These are phyloP conservation scores for Phytophthora macrochlamydospora DNA, from an alignment of 352 stramenopile species.

Conservation along the genomic window DNA sequence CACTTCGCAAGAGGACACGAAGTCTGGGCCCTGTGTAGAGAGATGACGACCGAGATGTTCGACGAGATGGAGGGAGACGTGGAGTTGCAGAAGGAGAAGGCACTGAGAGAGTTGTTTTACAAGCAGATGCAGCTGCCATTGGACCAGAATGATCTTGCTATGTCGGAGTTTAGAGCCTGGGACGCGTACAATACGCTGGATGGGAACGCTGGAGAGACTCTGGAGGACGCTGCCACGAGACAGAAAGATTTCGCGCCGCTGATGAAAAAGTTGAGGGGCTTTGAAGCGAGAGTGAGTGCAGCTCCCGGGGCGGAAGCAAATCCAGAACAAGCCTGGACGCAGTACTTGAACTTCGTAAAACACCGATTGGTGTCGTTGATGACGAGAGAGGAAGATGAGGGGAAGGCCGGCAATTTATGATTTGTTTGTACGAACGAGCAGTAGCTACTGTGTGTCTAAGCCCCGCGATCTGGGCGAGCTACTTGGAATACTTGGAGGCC, in stretches of 20 bases:
- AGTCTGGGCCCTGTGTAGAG: conserved; percentile 61
- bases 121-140: conserved; percentile 64
- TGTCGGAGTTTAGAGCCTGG: conserved; percentile 82
- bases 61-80: conserved; percentile 23
- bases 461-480: conserved; percentile 58
- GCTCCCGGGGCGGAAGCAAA: conserved; percentile 9
- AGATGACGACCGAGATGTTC: conserved; percentile 39
- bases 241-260: conserved; percentile 54
- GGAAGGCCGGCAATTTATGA: conserved; percentile 30
- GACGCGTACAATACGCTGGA: conserved; percentile 64
- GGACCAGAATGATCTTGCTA: conserved; percentile 72
- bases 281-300: conserved; percentile 36
- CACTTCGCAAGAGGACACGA: conserved; percentile 70
- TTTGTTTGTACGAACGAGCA: conserved; percentile 63
- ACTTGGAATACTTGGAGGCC: conserved; percentile 45
- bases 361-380: conserved; percentile 52
- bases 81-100: conserved; percentile 42
- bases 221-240: conserved; percentile 34
- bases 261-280: conserved; percentile 70
- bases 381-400: conserved; percentile 2
- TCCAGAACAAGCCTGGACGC: conserved; percentile 41
- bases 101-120: conserved; percentile 46
- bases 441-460: conserved; percentile 63
- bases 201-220: conserved; percentile 10
- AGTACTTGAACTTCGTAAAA: conserved; percentile 75